Conservation (phyloP, 345 rosid species). For the Acer saccharum region DNA sequence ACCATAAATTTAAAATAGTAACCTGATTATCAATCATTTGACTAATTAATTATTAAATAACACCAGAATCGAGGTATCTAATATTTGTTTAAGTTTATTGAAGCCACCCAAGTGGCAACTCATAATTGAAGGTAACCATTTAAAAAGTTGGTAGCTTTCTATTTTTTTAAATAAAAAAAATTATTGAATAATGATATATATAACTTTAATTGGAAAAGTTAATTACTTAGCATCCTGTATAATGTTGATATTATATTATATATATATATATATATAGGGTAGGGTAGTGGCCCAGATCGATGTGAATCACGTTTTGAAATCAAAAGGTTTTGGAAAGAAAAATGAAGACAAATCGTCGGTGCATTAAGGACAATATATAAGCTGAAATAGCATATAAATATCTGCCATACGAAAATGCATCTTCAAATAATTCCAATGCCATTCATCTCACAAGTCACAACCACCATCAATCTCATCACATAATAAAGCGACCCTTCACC, state of each 20-base stretch:
- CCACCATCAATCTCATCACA: neutral
- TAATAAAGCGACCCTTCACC: slow-evolving; percentile 8
- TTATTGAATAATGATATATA: too few relatives aligned
- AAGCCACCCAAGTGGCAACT: neutral
- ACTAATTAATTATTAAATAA: too few relatives aligned
- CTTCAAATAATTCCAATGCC: neutral
- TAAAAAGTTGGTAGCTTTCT: neutral
- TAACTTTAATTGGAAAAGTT: neutral
- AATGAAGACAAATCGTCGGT: slow-evolving; percentile 16
- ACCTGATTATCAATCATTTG: neutral
- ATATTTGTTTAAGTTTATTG: neutral
- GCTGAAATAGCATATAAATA: neutral
- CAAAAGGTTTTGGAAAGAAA: neutral
- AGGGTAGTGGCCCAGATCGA: too few relatives aligned
- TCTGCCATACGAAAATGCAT: neutral
- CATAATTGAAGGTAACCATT: neutral
- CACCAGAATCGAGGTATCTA: neutral
- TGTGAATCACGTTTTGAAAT: neutral
- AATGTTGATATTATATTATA: too few relatives aligned
- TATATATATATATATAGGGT: too few relatives aligned
- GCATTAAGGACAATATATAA: neutral
- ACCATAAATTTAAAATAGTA: too few relatives aligned
- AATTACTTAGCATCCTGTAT: too few relatives aligned
- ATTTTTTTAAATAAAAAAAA: too few relatives aligned
- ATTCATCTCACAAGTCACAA: neutral